These are phyloP conservation scores for Gracilaria gracilis DNA, from an alignment of 23 red algal genomes.

Conservation along the genomic window DNA sequence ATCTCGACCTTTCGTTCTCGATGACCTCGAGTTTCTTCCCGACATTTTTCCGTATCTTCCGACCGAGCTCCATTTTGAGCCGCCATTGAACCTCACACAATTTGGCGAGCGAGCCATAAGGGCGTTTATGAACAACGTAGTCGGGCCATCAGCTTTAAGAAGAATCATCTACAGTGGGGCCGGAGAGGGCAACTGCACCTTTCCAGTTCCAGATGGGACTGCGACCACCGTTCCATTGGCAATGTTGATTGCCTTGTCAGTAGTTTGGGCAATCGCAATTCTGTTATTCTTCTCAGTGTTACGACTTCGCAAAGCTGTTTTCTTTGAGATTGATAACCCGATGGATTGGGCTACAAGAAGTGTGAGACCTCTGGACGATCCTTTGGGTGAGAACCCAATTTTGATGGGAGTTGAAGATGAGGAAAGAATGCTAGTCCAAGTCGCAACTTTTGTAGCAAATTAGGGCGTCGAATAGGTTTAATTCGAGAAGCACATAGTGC, in stretches of 20 bases:
- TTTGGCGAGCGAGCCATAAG: background rate
- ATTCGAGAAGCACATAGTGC: too few relatives aligned
- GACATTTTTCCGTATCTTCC: background rate
- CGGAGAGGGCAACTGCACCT: background rate
- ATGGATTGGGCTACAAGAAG: slow-evolving; percentile 23
- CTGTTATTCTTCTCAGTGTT: background rate
- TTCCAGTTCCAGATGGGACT: background rate
- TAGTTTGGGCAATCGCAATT: background rate
- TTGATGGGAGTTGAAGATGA: background rate
- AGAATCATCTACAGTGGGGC: slow-evolving; percentile 25
- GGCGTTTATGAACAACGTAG: background rate
- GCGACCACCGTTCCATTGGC: slow-evolving; percentile 10
- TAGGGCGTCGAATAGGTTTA: too few relatives aligned
- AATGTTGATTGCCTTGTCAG: background rate
- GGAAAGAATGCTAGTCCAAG: background rate
- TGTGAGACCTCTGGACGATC: background rate
- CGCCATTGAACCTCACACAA: background rate
- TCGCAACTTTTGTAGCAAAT: too few relatives aligned
- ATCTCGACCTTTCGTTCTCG: background rate
- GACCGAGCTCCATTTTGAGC: slow-evolving; percentile 5
- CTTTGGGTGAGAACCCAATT: background rate
- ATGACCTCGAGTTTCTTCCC: background rate
- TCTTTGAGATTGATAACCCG: background rate
- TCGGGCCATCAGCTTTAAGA: background rate
- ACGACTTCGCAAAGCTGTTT: background rate